phyloP scores from a whole-genome alignment of 345 rosid genomes.

The Fremontodendron californicum region DNA sequence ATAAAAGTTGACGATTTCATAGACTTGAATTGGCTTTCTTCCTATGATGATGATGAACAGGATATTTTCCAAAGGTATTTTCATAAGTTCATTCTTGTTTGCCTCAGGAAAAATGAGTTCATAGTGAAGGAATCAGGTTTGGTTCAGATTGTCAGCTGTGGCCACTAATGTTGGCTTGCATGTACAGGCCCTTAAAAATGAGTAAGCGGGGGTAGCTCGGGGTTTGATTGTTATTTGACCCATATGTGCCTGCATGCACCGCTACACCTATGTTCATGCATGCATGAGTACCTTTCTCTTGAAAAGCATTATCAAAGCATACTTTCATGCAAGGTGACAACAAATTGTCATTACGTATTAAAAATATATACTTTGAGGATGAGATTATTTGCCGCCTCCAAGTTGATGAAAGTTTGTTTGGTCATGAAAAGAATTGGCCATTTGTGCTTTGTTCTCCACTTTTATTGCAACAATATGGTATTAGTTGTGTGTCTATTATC shows the following conservation, averaged over 20 bases:
- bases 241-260: not conserved
- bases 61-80: constrained; percentile 75
- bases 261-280: not conserved
- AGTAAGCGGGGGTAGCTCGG: not conserved
- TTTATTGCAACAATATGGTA: not conserved
- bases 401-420: not conserved
- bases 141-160: not conserved
- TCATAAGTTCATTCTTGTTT: constrained; percentile 4
- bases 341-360: not conserved
- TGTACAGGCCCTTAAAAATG: not conserved
- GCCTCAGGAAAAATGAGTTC: not conserved
- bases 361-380: not conserved
- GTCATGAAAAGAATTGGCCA: not conserved
- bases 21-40: constrained; percentile 70
- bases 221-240: not conserved
- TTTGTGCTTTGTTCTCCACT: not conserved
- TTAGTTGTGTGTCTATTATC: not conserved
- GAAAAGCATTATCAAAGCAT: not conserved
- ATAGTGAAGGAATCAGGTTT: not conserved
- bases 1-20: constrained; percentile 38
- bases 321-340: not conserved
- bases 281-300: not conserved
- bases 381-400: not conserved
- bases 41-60: constrained; percentile 50
- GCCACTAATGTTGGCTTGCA: not conserved